These are phyloP conservation scores for Populus hybrid DNA, from an alignment of 441 rosid species.

Conservation along the genomic window DNA sequence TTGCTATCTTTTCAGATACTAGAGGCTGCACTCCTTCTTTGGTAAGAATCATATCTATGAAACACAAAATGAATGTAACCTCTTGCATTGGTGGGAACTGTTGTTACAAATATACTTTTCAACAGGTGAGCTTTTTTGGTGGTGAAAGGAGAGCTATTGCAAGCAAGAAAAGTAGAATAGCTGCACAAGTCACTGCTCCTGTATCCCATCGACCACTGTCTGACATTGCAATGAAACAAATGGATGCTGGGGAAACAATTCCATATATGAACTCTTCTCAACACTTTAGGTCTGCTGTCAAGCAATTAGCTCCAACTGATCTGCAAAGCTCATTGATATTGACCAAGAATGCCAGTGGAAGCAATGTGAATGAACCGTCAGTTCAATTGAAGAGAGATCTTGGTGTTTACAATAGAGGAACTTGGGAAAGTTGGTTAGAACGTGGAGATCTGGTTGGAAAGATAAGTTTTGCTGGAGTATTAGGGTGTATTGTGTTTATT, in stretches of 20 bases:
- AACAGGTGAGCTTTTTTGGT: conserved; percentile 63
- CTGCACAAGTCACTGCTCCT: conserved; percentile 30
- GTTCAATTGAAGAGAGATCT: conserved; percentile 61
- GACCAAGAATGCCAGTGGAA: conserved; percentile 44
- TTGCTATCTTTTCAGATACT: conserved; percentile 75
- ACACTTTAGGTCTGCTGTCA: conserved; percentile 64
- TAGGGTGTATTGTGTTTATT: conserved; percentile 56
- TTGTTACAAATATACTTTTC: conserved; percentile 21
- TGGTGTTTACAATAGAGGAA: conserved; percentile 40
- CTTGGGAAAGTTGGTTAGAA: conserved; percentile 54
- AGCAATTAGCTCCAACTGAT: conserved; percentile 68
- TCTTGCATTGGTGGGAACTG: conserved; percentile 6
- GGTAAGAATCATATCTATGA: conserved; percentile 43
- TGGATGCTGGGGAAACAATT: conserved; percentile 43
- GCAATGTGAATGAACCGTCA: conserved; percentile 45
- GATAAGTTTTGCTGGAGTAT: conserved; percentile 43
- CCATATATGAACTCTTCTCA: conserved; percentile 44
- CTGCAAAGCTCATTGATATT: conserved; percentile 44
- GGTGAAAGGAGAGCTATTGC: conserved; percentile 52
- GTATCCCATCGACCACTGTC: conserved; percentile 57
- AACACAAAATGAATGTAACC: background rate
- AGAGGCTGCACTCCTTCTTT: conserved; percentile 73
- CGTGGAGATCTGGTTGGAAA: conserved; percentile 40
- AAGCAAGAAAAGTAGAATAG: conserved; percentile 42
- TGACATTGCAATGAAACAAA: conserved; percentile 38